A percentile compares a stretch with the other conserved stretches of the same genome.
Conservation (phyloP, 106 monocot species). For the Dioscorea alata region DNA sequence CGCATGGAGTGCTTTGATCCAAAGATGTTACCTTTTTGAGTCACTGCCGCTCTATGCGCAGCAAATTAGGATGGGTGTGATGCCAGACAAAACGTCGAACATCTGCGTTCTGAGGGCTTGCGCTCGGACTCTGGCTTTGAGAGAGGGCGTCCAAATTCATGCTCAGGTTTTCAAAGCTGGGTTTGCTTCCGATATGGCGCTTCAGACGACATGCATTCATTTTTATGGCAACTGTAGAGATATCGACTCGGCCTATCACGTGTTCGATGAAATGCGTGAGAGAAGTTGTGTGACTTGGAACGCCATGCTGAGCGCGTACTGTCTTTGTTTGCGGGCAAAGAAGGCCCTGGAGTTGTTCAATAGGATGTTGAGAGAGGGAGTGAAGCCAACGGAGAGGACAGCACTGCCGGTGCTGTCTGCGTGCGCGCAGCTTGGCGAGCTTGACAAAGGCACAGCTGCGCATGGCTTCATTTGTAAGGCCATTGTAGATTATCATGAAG, state of each 20-base stretch:
- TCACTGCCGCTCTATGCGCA: slow-evolving; percentile 18
- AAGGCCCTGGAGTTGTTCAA: slow-evolving; percentile 21
- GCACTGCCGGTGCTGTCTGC: slow-evolving; percentile 24
- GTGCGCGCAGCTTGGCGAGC: slow-evolving; percentile 25
- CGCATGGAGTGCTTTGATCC: slow-evolving; percentile 17
- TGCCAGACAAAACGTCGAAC: slow-evolving; percentile 8
- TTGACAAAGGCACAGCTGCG: slow-evolving; percentile 9
- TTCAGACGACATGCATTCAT: slow-evolving; percentile 25
- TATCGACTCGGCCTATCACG: slow-evolving; percentile 4
- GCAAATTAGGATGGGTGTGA: background rate
- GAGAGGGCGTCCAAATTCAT: slow-evolving; percentile 19
- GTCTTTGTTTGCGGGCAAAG: background rate
- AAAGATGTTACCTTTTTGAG: slow-evolving; percentile 9
- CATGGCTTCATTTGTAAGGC: slow-evolving; percentile 27
- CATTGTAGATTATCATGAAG: background rate
- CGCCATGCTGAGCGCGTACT: slow-evolving; percentile 22
- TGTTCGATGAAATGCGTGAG: slow-evolving; percentile 39
- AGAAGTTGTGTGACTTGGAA: slow-evolving; percentile 22
- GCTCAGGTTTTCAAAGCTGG: slow-evolving; percentile 17
- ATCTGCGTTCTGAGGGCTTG: slow-evolving; percentile 22
- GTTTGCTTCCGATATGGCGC: slow-evolving; percentile 2
- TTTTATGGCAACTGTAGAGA: slow-evolving; percentile 29
- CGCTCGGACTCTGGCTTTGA: slow-evolving; percentile 5
- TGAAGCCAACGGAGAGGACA: slow-evolving; percentile 28
- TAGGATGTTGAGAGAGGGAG: background rate